phyloP scores from a whole-genome alignment of 441 rosid species.

The Dalechampia spathulata region DNA sequence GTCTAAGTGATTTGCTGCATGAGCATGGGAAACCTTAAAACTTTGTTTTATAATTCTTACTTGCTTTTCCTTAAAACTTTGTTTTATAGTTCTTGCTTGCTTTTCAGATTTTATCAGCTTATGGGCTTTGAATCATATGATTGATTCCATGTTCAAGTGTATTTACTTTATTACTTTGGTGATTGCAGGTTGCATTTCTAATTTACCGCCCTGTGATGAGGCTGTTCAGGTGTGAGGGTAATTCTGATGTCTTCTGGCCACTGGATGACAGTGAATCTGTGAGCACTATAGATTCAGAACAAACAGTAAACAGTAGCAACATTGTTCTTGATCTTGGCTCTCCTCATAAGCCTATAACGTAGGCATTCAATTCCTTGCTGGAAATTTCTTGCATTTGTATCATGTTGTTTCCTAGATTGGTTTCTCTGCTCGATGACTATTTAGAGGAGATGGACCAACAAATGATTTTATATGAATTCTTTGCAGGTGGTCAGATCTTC shows the following conservation, averaged over 20 bases:
- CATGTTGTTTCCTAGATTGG: not conserved
- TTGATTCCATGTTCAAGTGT: not conserved
- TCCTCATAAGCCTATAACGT: slow-evolving; percentile 57
- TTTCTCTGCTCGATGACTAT: not conserved
- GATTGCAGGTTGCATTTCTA: slow-evolving; percentile 81
- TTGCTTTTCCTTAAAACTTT: not conserved
- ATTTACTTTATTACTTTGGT: slow-evolving; percentile 1
- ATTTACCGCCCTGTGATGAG: slow-evolving; percentile 98
- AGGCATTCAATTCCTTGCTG: slow-evolving; percentile 20
- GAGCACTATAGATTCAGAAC: slow-evolving; percentile 41
- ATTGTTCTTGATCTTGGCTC: slow-evolving; percentile 68
- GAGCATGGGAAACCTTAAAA: not conserved
- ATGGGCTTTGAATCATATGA: not conserved
- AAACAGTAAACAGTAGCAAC: slow-evolving; percentile 29
- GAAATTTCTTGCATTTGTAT: slow-evolving; percentile 1
- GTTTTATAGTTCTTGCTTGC: not conserved
- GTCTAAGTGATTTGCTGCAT: slow-evolving; percentile 10
- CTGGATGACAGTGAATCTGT: slow-evolving; percentile 48
- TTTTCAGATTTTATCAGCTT: no score
- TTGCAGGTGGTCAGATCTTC: slow-evolving; percentile 98
- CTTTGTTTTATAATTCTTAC: not conserved
- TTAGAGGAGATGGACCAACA: not conserved
- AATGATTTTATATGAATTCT: slow-evolving; percentile 4
- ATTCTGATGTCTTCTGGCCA: slow-evolving; percentile 87
- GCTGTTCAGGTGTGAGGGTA: slow-evolving; percentile 75